phyloP scores from a whole-genome alignment of 768 basidiomycete genomes.

The Gloeopeniophorella convolvens region DNA sequence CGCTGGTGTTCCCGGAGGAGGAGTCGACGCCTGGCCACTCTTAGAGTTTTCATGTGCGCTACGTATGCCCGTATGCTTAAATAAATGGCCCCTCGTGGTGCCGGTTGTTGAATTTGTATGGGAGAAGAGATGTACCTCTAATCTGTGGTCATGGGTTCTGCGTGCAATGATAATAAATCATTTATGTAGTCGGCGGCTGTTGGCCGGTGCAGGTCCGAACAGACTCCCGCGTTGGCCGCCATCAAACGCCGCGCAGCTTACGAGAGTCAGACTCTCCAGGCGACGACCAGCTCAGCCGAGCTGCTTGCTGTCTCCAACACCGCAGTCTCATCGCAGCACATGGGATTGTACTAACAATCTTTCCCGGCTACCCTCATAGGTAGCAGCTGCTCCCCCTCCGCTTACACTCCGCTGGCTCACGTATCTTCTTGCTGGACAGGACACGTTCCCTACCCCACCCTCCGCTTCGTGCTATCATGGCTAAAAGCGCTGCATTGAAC shows the following conservation, averaged over 20 bases:
- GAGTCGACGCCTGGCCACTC: background rate
- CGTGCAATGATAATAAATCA: no score
- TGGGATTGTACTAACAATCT: conserved; percentile 18
- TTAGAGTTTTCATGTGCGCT: background rate
- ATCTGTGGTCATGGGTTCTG: no score
- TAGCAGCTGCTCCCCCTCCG: conserved; percentile 8
- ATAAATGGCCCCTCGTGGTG: no score
- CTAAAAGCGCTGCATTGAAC: conserved; percentile 71
- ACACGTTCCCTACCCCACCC: conserved; percentile 12
- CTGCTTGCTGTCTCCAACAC: conserved; percentile 12
- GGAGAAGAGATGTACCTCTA: no score
- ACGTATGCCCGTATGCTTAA: no score
- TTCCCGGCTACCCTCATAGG: conserved; percentile 8
- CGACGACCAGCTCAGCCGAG: conserved; percentile 21
- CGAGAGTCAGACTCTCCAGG: conserved; percentile 13
- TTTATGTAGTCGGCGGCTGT: conserved; percentile 1
- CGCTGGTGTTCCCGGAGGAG: background rate
- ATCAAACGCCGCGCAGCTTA: conserved; percentile 20
- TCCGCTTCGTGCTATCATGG: conserved; percentile 37
- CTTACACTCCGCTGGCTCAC: conserved; percentile 6
- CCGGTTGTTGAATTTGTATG: no score
- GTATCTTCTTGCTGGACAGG: conserved; percentile 9
- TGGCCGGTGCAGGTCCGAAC: conserved; percentile 6
- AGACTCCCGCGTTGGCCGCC: conserved; percentile 12
- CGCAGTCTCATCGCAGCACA: conserved; percentile 12